phyloP scores from a whole-genome alignment of 164 flowering plant genomes.

The Dillenia suffruticosa region DNA sequence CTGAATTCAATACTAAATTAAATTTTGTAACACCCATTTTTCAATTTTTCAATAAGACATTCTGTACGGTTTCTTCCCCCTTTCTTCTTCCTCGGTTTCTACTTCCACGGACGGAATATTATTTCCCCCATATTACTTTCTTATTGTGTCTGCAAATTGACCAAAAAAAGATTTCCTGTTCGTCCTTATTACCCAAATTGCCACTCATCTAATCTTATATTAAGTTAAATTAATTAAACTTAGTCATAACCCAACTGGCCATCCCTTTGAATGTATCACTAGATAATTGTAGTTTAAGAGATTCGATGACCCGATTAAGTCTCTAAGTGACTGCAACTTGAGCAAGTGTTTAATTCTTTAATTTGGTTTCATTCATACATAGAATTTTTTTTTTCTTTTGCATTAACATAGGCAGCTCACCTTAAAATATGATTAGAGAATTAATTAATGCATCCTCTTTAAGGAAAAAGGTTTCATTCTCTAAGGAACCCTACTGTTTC shows the following conservation, averaged over 20 bases:
- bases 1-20: neutral
- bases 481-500: too few species aligned
- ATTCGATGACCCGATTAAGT: conserved; percentile 15
- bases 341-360: neutral
- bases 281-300: conserved; percentile 11
- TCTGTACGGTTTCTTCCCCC: conserved; percentile 12
- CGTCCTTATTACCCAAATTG: neutral
- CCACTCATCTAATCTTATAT: neutral
- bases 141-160: neutral
- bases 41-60: conserved; percentile 15
- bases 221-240: neutral
- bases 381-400: neutral
- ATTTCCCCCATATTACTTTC: neutral
- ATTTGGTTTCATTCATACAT: neutral
- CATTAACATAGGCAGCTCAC: too few species aligned
- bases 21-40: neutral
- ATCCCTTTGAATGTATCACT: conserved; percentile 22
- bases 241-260: conserved; percentile 13
- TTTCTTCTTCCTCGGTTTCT: conserved; percentile 3
- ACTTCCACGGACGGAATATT: conserved; percentile 17
- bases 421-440: too few species aligned
- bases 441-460: too few species aligned
- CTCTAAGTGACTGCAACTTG: conserved; percentile 10
- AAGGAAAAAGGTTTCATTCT: too few species aligned
- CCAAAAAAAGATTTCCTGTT: neutral